A percentile compares a stretch with the other conserved stretches of the same genome.
Evolutionary conservation across 2,329 filamentous ascomycete genomes (phyloP).

Genomic region (Aspergillaceae sp.): DNA sequence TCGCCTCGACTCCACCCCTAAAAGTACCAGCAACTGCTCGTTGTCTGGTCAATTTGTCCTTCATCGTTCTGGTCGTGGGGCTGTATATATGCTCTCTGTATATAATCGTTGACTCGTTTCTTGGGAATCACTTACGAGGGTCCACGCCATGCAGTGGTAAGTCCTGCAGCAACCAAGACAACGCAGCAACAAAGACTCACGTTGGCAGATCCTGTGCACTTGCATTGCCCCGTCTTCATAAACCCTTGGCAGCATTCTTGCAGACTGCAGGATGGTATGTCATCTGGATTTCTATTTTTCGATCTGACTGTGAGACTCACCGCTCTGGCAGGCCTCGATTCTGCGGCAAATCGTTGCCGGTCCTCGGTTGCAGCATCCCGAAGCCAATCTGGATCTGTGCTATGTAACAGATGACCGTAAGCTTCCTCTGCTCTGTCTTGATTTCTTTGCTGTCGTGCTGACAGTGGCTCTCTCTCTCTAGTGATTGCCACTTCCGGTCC

Average conservation of each 20-base stretch:
- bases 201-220: not conserved
- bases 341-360: conserved; percentile 87
- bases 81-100: not conserved
- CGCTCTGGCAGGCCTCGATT: conserved; percentile 52
- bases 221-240: not conserved
- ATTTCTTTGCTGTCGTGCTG: not conserved
- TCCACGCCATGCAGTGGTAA: not conserved
- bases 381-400: conserved; percentile 85
- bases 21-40: not conserved
- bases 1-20: no score
- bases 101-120: not conserved
- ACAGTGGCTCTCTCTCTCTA: conserved; percentile 12
- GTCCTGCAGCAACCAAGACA: not conserved
- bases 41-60: not conserved
- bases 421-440: conserved; percentile 2
- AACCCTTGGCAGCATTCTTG: not conserved
- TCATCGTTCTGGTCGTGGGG: not conserved
- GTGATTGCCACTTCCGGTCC: conserved; percentile 74
- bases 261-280: conserved; percentile 6
- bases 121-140: no score
- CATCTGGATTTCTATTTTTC: not conserved
- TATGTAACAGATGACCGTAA: conserved; percentile 76
- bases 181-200: not conserved
- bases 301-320: not conserved
- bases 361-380: conserved; percentile 71